Evolutionary conservation across 2,329 filamentous ascomycete genomes (phyloP), one percentile per base, ranked within the genome.

Genomic region (Cercospora sp.): DNA sequence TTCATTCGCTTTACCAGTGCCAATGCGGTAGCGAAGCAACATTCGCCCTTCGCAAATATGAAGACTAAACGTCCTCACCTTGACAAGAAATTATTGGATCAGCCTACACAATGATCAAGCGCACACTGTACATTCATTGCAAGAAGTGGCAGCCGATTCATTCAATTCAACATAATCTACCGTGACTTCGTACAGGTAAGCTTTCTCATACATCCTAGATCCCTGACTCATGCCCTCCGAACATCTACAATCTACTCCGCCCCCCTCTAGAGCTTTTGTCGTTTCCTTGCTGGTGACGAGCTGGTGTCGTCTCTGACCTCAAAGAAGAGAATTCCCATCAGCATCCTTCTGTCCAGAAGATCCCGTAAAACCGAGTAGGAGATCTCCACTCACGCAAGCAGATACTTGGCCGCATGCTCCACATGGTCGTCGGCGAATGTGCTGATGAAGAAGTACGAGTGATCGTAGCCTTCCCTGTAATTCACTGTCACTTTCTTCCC

Each of bases 361-460:
- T 37, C 55, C 58, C 61, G 45, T 40, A 24, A 51, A 61, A 30
- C 28, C 40, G 16, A 24, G 18, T 43, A 26, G 45, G 51, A 62
- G 49, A 68, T 45, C 58, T 45, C 60, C 51, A 69, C 63, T 69
- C 67, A 76, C 65, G 70, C 71, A 65, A 75, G 70, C 72, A 97
- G 82, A 78, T 93, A 90, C 85, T 95, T 97, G 73, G 94, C 94
- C 69, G 93, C 93, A 82, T 96, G 93, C 76, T 92, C 90, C 73
- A 98, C 87, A 81, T 99, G 95, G 75, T 98, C 94, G 76, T 92
- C 90, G 53, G 90, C 88, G 79, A 99, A 99, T 16, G 89, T 89
- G 40, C 94, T 90, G 85, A 99, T 96, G 81, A 97, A 97, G 82
- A 89, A 99, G 83, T 99, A 99, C 70, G 93, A 97, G 82, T 99